These are phyloP conservation scores for Trypethelium eluteriae DNA, from an alignment of 495 filamentous ascomycete species.

Conservation along the genomic window DNA sequence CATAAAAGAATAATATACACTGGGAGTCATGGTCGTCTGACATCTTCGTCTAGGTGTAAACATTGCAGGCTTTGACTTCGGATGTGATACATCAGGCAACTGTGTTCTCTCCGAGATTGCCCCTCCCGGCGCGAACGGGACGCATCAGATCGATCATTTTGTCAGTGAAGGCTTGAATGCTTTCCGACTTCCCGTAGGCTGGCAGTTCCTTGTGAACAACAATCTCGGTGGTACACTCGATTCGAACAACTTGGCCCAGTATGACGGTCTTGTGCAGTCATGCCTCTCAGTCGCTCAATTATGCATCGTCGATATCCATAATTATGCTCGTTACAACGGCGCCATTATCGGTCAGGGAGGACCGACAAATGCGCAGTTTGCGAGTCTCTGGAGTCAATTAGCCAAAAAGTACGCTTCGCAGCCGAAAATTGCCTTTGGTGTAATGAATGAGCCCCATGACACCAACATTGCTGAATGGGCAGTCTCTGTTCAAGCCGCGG, in stretches of 20 bases:
- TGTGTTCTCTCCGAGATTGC: constrained; percentile 34
- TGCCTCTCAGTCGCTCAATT: constrained; percentile 46
- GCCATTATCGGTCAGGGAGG: constrained; percentile 52
- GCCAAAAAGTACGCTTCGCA: constrained; percentile 46
- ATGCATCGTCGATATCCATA: constrained; percentile 56
- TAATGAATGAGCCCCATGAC: constrained; percentile 56
- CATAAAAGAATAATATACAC: background rate
- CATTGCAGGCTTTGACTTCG: constrained; percentile 46
- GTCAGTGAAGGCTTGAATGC: constrained; percentile 46
- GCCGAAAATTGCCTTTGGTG: constrained; percentile 49
- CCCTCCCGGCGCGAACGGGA: constrained; percentile 22
- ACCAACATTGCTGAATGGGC: constrained; percentile 46
- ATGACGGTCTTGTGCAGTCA: constrained; percentile 50
- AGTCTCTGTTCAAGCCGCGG: constrained; percentile 46
- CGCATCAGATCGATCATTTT: constrained; percentile 52
- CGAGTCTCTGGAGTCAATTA: constrained; percentile 49
- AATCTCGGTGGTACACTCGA: constrained; percentile 45
- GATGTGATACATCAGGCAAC: constrained; percentile 43
- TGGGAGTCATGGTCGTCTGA: background rate
- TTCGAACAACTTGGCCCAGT: constrained; percentile 43
- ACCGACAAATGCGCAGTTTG: constrained; percentile 50
- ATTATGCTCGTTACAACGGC: constrained; percentile 55
- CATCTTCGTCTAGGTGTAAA: constrained; percentile 31
- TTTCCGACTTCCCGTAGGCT: constrained; percentile 49
- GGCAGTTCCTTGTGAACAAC: constrained; percentile 50